Conservation (phyloP, 2,329 filamentous ascomycete species). For the Colletotrichum endophyticum region DNA sequence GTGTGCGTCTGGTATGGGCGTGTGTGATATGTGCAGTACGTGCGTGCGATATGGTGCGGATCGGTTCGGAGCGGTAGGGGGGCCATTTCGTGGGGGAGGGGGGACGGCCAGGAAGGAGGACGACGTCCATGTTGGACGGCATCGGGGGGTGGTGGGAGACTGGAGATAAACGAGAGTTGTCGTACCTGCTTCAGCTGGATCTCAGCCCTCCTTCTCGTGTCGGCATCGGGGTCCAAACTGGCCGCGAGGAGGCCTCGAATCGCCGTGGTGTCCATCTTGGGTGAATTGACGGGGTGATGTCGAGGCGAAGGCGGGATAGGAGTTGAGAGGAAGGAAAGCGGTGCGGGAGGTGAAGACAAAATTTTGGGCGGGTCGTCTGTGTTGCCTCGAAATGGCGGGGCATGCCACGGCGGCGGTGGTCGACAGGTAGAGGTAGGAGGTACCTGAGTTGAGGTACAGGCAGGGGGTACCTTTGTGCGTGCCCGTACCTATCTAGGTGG, state of each 20-base stretch:
- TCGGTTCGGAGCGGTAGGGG: slow-evolving; percentile 14
- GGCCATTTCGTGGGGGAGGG: slow-evolving; percentile 18
- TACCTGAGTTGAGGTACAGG: neutral
- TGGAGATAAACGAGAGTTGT: slow-evolving; percentile 17
- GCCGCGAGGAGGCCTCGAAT: slow-evolving; percentile 79
- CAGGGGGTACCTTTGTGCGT: neutral
- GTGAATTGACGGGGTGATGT: slow-evolving; percentile 23
- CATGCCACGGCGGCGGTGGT: slow-evolving; percentile 18
- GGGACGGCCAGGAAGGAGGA: neutral
- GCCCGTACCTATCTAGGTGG: neutral
- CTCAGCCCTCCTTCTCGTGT: slow-evolving; percentile 78
- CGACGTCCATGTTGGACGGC: neutral
- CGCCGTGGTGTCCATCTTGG: slow-evolving; percentile 73
- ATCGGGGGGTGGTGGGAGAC: neutral
- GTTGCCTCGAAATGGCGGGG: slow-evolving; percentile 24
- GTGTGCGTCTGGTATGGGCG: slow-evolving; percentile 7
- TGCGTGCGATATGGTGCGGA: slow-evolving; percentile 9
- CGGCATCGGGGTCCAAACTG: slow-evolving; percentile 76
- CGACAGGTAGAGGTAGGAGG: neutral
- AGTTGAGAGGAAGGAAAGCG: slow-evolving; percentile 23
- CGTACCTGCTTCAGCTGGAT: slow-evolving; percentile 82
- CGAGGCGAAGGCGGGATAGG: slow-evolving; percentile 22
- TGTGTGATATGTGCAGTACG: neutral
- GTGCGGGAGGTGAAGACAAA: slow-evolving; percentile 22
- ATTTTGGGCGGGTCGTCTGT: slow-evolving; percentile 24